Evolutionary conservation across 2,329 filamentous ascomycete genomes (phyloP).

Genomic region (Hirsutella rhossiliensis): DNA sequence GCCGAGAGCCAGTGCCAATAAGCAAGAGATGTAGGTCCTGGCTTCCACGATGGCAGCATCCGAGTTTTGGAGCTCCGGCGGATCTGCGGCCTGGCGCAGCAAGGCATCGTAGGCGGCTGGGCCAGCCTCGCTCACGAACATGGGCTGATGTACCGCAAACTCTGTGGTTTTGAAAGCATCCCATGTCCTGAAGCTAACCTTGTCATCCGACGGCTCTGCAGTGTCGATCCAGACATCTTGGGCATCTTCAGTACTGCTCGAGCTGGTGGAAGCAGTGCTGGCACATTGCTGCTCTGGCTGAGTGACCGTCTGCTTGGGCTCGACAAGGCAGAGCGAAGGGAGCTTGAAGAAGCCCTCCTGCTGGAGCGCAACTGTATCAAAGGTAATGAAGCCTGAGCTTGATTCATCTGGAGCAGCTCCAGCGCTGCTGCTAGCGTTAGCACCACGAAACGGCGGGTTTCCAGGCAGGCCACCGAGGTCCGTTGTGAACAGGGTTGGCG

Average conservation of each 20-base stretch:
- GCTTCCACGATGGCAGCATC: constrained; percentile 32
- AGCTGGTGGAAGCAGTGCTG: neutral
- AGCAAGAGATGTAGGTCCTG: constrained; percentile 38
- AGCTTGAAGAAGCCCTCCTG: constrained; percentile 20
- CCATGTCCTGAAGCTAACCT: constrained; percentile 51
- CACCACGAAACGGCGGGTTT: neutral
- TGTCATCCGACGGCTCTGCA: constrained; percentile 16
- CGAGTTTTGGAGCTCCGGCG: constrained; percentile 23
- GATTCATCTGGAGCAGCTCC: neutral
- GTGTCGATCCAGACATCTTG: constrained; percentile 34
- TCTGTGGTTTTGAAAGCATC: constrained; percentile 45
- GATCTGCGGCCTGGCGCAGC: constrained; percentile 29
- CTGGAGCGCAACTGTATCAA: constrained; percentile 10
- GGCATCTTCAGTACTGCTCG: neutral
- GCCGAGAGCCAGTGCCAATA: constrained; percentile 57
- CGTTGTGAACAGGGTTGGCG: constrained; percentile 30
- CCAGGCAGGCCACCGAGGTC: constrained; percentile 18
- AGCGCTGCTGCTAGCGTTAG: neutral
- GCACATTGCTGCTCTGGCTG: neutral
- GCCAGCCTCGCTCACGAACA: constrained; percentile 59
- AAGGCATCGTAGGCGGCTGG: constrained; percentile 54
- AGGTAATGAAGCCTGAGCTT: constrained; percentile 5
- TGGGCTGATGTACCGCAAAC: constrained; percentile 22
- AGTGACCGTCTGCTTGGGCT: constrained; percentile 1
- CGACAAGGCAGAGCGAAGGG: neutral